phyloP scores from a whole-genome alignment of 257 asterid species.

The Cordia subcordata region DNA sequence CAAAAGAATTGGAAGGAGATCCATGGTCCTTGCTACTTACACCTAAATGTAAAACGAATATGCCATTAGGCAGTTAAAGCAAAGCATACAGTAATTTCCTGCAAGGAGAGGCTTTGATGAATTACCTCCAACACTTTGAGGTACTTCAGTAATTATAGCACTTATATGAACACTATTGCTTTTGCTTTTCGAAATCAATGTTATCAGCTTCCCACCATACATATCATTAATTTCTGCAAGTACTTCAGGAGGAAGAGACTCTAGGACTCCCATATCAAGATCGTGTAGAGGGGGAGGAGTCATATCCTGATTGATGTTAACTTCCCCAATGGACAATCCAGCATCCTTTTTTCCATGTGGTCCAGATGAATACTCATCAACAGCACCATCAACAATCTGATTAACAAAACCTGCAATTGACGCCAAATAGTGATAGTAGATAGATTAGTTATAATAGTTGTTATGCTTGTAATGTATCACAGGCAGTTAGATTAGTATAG shows the following conservation, averaged over 20 bases:
- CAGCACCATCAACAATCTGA: slow-evolving; percentile 16
- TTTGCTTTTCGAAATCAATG: slow-evolving; percentile 50
- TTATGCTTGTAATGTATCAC: no score
- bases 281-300: slow-evolving; percentile 78
- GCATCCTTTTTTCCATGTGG: slow-evolving; percentile 29
- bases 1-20: slow-evolving; percentile 17
- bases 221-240: slow-evolving; percentile 74
- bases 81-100: not conserved
- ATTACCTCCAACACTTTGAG: slow-evolving; percentile 36
- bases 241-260: slow-evolving; percentile 84
- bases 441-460: no score
- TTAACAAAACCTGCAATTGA: slow-evolving; percentile 30
- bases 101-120: slow-evolving; percentile 4
- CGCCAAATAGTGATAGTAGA: not conserved
- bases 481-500: no score
- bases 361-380: slow-evolving; percentile 25
- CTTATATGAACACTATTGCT: slow-evolving; percentile 23
- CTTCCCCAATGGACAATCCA: slow-evolving; percentile 41
- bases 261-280: slow-evolving; percentile 76
- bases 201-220: slow-evolving; percentile 71
- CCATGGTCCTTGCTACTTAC: slow-evolving; percentile 22
- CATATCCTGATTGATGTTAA: slow-evolving; percentile 27
- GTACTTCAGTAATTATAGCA: slow-evolving; percentile 10
- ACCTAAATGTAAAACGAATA: slow-evolving; percentile 23
- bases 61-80: slow-evolving; percentile 7